A percentile compares a stretch with the other conserved stretches of the same genome.
Conservation (phyloP, 345 rosid species). For the Populus euphratica region DNA sequence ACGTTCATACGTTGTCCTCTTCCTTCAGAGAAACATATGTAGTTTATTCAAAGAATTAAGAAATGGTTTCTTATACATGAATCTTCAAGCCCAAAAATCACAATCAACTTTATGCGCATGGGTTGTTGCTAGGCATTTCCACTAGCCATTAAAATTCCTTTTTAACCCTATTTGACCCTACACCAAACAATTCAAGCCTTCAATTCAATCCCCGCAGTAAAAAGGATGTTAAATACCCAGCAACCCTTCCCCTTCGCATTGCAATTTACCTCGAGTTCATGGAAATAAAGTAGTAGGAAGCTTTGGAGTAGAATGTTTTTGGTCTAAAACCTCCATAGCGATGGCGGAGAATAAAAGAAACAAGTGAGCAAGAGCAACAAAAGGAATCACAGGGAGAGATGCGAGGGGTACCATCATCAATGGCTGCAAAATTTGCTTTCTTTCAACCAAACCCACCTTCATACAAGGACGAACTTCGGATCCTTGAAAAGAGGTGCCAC, state of each 20-base stretch:
- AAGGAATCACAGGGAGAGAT: slow-evolving; percentile 24
- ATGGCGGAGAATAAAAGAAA: neutral
- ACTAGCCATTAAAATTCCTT: slow-evolving; percentile 13
- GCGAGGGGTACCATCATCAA: slow-evolving; percentile 97
- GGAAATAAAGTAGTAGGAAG: too few relatives aligned
- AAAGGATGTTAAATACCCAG: neutral
- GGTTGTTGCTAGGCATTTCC: slow-evolving; percentile 13
- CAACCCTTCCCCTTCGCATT: neutral
- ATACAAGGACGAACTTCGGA: slow-evolving; percentile 35
- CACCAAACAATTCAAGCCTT: neutral
- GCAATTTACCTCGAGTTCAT: neutral
- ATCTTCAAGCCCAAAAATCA: slow-evolving; percentile 16
- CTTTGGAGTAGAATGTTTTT: slow-evolving; percentile 11
- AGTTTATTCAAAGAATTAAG: too few relatives aligned
- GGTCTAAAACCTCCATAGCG: slow-evolving; percentile 1
- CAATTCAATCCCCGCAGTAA: neutral
- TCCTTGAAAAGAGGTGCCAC: too few relatives aligned
- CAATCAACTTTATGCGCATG: slow-evolving; percentile 36
- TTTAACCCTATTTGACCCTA: slow-evolving; percentile 28
- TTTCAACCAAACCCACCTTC: slow-evolving; percentile 94
- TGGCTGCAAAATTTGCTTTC: slow-evolving; percentile 95
- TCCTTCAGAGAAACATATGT: too few relatives aligned
- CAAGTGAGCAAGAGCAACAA: slow-evolving; percentile 2
- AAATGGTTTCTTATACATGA: neutral
- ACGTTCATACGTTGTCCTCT: too few relatives aligned